Evolutionary conservation across 1,139 yeast species (phyloP), one percentile per base, ranked within the genome.

Genomic region (Komagataea norvegica): DNA sequence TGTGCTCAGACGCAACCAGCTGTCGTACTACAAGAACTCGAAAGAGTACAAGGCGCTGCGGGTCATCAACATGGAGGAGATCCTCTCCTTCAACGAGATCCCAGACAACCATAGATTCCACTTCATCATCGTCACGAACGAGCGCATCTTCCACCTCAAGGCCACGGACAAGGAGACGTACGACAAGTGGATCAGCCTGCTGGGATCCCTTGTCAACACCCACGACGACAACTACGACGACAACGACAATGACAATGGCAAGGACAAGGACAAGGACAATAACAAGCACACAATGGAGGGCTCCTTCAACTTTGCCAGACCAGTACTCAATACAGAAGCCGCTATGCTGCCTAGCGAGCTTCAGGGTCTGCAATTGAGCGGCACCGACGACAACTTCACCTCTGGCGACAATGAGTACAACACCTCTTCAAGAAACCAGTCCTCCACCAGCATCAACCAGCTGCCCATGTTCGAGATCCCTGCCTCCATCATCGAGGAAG

Each of bases 21-120:
- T 78, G 26, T 65, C 78, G 13, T 75, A 72, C 54, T 78, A 78
- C 54, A 76, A 76, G 50, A 79, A 77, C 48, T 65, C 69, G 13
- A 59, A 67, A 27, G 85, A 78, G 50, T 69, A 75, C 52, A 74
- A 75, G 52, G 77, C 82, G 0, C 61, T 67, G 31, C 65, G 61
- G 34, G 78, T 78, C 10, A 62, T 76, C 15, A 59, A 44, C 6
- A 18, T 42, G 17, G 41, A 36, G 15, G 43, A 46, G n/a, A 33
- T 51, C 1, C 29, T 51, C 5, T 45, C 67, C 5, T 61, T 65
- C 23, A 63, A 61, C 8, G 55, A 59, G 44, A 60, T 70, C 21
- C 55, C 64, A 3, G 75, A 68, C 43, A 51, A 53, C 27, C 60
- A 55, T 33, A 54, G 54, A 27, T 57, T 48, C 36, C 72, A 64